phyloP scores from a whole-genome alignment of 1,139 yeast species.

The Casaregolazyma suthepensis region DNA sequence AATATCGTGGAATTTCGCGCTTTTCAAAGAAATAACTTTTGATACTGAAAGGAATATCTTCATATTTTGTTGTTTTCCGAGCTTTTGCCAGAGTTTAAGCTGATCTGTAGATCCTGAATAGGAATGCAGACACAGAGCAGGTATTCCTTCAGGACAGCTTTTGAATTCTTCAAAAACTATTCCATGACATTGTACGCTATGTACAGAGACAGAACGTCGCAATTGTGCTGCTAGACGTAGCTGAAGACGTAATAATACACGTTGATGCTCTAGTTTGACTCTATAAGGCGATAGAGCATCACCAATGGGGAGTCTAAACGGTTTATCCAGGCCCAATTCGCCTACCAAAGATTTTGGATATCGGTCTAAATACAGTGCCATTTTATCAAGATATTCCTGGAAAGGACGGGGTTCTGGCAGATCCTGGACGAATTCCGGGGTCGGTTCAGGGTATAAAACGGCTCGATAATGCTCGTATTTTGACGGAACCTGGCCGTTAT shows the following conservation, averaged over 20 bases:
- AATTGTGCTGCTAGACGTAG: conserved; percentile 47
- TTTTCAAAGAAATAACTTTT: conserved; percentile 42
- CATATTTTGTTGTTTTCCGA: conserved; percentile 13
- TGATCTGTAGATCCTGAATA: conserved; percentile 73
- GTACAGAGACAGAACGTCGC: conserved; percentile 60
- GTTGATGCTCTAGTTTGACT: conserved; percentile 64
- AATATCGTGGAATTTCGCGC: conserved; percentile 27
- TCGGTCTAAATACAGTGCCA: conserved; percentile 28
- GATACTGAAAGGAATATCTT: conserved; percentile 49
- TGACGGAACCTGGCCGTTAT: conserved; percentile 9
- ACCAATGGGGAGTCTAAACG: conserved; percentile 54
- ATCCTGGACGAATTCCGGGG: conserved; percentile 37
- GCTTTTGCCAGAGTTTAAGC: conserved; percentile 50
- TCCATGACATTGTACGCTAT: conserved; percentile 78
- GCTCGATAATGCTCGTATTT: conserved; percentile 47
- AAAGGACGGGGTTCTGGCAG: conserved; percentile 62
- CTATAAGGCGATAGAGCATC: conserved; percentile 39
- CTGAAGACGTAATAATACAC: conserved; percentile 44
- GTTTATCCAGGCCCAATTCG: conserved; percentile 81
- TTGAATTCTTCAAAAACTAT: conserved; percentile 43
- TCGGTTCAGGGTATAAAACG: conserved; percentile 42
- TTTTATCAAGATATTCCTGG: conserved; percentile 33
- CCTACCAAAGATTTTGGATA: conserved; percentile 48
- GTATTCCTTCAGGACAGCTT: conserved; percentile 18
- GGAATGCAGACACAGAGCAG: conserved; percentile 63